Conservation (phyloP, 2,329 filamentous ascomycete genomes). For the Pyricularia pennisetigena region DNA sequence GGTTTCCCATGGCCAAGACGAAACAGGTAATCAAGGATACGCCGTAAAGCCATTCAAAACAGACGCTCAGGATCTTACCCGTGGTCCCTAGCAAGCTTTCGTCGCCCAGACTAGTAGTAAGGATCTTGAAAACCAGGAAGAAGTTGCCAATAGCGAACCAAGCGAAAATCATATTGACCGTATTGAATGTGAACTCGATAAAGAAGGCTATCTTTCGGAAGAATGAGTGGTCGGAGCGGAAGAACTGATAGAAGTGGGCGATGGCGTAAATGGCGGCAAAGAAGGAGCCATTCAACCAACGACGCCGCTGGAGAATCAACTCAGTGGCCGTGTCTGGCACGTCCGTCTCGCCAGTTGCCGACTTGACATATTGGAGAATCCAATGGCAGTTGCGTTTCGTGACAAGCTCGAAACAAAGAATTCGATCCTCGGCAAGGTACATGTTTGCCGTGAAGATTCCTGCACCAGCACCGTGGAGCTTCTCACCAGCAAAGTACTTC, state of each 20-base stretch:
- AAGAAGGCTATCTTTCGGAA: constrained; percentile 83
- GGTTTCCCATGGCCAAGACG: constrained; percentile 86
- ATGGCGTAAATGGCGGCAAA: constrained; percentile 95
- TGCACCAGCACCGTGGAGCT: constrained; percentile 84
- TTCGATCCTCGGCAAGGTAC: constrained; percentile 98
- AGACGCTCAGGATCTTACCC: constrained; percentile 72
- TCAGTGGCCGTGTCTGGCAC: constrained; percentile 92
- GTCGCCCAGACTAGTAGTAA: constrained; percentile 75
- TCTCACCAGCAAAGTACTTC: constrained; percentile 96
- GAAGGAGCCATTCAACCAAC: constrained; percentile 97
- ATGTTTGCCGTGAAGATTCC: constrained; percentile 99
- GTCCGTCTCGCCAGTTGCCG: constrained; percentile 91
- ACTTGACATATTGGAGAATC: constrained; percentile 98
- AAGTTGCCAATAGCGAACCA: constrained; percentile 99
- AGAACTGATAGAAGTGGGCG: constrained; percentile 92
- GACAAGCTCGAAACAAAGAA: constrained; percentile 96
- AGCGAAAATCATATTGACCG: constrained; percentile 92
- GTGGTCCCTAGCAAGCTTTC: constrained; percentile 60
- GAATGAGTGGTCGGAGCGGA: constrained; percentile 82
- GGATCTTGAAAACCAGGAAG: constrained; percentile 96
- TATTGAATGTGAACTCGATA: constrained; percentile 89
- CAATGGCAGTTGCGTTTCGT: constrained; percentile 96
- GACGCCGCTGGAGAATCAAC: constrained; percentile 86
- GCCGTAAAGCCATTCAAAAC: constrained; percentile 95
- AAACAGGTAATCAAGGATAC: constrained; percentile 90